Evolutionary conservation across 257 asterid species (phyloP).

Genomic region (Forsythia suspensa): DNA sequence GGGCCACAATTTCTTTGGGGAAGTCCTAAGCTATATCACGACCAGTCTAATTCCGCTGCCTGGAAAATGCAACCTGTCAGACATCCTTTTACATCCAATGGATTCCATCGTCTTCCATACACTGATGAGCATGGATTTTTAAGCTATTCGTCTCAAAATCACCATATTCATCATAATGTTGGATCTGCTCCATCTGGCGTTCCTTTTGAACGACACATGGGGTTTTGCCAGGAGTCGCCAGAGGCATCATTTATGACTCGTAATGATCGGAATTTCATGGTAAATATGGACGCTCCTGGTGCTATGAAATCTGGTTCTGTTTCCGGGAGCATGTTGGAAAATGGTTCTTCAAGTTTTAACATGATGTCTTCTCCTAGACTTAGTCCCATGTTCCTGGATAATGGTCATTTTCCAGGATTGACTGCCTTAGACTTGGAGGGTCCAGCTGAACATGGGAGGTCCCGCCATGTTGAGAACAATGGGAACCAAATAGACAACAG

Average conservation of each 20-base stretch:
- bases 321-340: slow-evolving; percentile 19
- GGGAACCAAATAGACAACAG: slow-evolving; percentile 48
- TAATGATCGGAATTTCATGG: slow-evolving; percentile 32
- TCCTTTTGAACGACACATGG: slow-evolving; percentile 38
- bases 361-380: slow-evolving; percentile 39
- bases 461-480: slow-evolving; percentile 35
- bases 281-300: slow-evolving; percentile 12
- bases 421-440: slow-evolving; percentile 37
- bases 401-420: slow-evolving; percentile 32
- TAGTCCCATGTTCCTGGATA: slow-evolving; percentile 38
- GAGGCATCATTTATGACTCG: slow-evolving; percentile 28
- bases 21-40: slow-evolving; percentile 47
- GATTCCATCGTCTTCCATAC: slow-evolving; percentile 34
- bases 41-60: slow-evolving; percentile 31
- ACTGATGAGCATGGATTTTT: slow-evolving; percentile 32
- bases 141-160: slow-evolving; percentile 31
- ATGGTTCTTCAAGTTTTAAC: slow-evolving; percentile 45
- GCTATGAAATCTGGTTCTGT: background rate
- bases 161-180: background rate
- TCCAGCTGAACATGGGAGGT: slow-evolving; percentile 32
- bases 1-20: slow-evolving; percentile 67
- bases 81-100: slow-evolving; percentile 31
- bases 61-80: slow-evolving; percentile 22
- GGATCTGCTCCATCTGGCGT: slow-evolving; percentile 75
- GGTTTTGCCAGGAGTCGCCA: slow-evolving; percentile 44